Evolutionary conservation across 1,139 yeast species (phyloP), one percentile per base, ranked within the genome.

Genomic region (Debaryomyces sp.): DNA sequence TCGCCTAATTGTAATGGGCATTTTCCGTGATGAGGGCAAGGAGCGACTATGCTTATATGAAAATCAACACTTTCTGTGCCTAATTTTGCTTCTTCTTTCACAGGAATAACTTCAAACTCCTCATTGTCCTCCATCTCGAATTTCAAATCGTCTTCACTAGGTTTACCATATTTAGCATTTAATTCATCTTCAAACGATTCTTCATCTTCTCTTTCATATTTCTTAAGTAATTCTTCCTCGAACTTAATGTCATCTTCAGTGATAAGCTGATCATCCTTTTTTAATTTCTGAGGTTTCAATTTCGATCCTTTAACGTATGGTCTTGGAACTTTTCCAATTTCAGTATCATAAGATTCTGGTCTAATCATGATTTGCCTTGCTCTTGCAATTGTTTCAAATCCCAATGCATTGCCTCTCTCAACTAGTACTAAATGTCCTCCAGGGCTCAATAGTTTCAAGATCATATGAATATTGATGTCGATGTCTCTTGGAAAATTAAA

Each of bases 391-490:
- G 85, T 78, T 66, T 94, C 98, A 62, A 90, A 90, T 0, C 98
- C 98, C 33, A 85, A 66, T 0, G 97, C 89, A 49, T 88, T 89
- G 2, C 99, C 99, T 55, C 97, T 77, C 68, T 94, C 98, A 2
- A 92, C 71, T 6, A 94, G 66, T 1, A 90, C 84, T 17, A 92
- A 67, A 50, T 85, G 85, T 0, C 98, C 99, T 12, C 82, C 82
- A 0, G 96, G 96, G 10, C 82, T 78, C 41, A 91, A 68, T 26
- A 88, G 68, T 17, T 77, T 73, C 27, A 90, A 71, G 39, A 87
- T 72, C 55, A 78, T 77, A 50, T 84, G 81, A n/a, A 89, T 61
- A 51, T 80, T 85, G 26, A 78, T 77, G 63, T 90, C 97, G 6
- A 89, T 85, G 54, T 89, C 87, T 27, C 77, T 72, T 0, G 95